Evolutionary conservation across 768 basidiomycete genomes (phyloP).

Genomic region (Kwoniella newhampshirensis): DNA sequence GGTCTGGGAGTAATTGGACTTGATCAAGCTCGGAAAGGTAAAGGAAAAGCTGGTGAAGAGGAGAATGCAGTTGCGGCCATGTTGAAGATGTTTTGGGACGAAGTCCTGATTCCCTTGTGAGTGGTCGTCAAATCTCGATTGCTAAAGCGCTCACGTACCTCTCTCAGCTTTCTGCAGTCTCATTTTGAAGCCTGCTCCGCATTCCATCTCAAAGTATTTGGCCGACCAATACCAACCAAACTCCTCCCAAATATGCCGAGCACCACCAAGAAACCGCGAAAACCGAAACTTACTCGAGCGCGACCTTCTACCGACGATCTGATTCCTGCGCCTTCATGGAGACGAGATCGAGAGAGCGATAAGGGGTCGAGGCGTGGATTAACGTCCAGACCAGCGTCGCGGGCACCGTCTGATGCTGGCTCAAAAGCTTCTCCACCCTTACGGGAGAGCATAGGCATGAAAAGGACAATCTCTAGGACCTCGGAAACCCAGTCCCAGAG

Average conservation of each 20-base stretch:
- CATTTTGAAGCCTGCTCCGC: constrained; percentile 29
- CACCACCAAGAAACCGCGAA: constrained; percentile 34
- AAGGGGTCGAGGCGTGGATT: background rate
- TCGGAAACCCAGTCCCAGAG: constrained; percentile 1
- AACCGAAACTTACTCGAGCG: constrained; percentile 37
- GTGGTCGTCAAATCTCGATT: constrained; percentile 1
- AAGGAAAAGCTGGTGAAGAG: constrained; percentile 21
- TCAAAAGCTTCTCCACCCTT: constrained; percentile 16
- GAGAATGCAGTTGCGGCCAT: constrained; percentile 20
- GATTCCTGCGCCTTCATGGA: background rate
- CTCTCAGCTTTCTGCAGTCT: constrained; percentile 28
- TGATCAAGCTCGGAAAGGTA: background rate
- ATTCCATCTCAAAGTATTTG: constrained; percentile 47
- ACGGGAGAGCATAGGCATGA: constrained; percentile 1
- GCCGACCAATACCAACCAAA: constrained; percentile 28
- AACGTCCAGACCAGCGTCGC: background rate
- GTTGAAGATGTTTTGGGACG: constrained; percentile 37
- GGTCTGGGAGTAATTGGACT: background rate
- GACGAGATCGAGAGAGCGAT: background rate
- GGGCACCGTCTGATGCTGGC: constrained; percentile 8
- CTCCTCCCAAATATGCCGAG: constrained; percentile 2
- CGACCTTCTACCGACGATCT: constrained; percentile 22
- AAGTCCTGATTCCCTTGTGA: constrained; percentile 33
- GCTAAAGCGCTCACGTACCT: background rate
- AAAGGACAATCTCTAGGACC: constrained; percentile 9